Base-by-base conservation (phyloP, 2,329 filamentous ascomycete genomes). In the Colletotrichum sojae region DNA sequence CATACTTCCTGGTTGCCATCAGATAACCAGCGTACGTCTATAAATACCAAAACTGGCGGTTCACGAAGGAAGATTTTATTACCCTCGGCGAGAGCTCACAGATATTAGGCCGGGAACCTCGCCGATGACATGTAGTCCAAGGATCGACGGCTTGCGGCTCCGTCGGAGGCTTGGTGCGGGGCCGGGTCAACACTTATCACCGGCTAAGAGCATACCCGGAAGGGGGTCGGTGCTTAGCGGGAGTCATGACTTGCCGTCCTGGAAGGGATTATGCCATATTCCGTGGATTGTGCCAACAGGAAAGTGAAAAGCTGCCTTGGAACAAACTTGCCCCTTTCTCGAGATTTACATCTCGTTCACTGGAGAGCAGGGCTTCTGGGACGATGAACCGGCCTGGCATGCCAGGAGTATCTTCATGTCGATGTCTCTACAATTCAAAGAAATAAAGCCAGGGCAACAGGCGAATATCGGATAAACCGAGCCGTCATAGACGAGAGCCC, bases 61-160 rank as follows among this genome's bases (percentile, higher is more conserved):
- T 36, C 54, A 15, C 40, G n/a, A 40, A 20, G 54, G 54, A 57
- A 57, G 54, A 57, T 36, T 57, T 25, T 45, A 57, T 57, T 57
- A 20, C 54, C 54, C 36, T 57, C 22, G 6, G 8, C 20, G 45
- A 27, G 39, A 31, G 27, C 27, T 31, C 8, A 10, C 8, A 31
- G 16, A 12, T 12, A 22, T 22, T 31, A 27, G 6, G 13, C 40
- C 15, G 40, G 40, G 40, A 43, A n/a, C 20, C n/a, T 43, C 40
- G 40, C 39, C 20, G 54, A 20, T 43, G 40, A 15, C 6, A n/a
- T 43, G 40, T 43, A n/a, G 40, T 43, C 40, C 40, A 43, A 43
- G 40, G 40, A 57, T 27, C 40, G 54, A 45, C 36, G 39, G 18
- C 22, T 43, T 43, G 54, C 54, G 54, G 54, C 54, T 46, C 54